A percentile compares a stretch with the other conserved stretches of the same genome.
Conservation (phyloP, 148 eudicot species). For the Mesembryanthemum crystallinum region DNA sequence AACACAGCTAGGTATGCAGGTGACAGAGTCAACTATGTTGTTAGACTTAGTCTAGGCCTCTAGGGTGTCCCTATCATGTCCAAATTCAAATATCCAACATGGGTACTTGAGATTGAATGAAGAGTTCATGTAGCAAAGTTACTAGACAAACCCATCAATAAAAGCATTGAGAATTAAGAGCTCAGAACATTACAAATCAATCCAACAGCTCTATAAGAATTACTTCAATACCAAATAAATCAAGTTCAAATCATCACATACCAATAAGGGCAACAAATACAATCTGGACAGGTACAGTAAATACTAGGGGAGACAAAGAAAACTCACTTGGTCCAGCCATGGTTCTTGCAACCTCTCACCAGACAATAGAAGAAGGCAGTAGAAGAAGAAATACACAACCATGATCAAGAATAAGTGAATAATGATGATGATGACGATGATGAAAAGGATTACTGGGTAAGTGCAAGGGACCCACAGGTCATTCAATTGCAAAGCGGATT, state of each 20-base stretch:
- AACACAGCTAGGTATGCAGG: too few species aligned
- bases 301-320: background rate
- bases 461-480: slow-evolving; percentile 57
- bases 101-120: too few species aligned
- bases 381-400: slow-evolving; percentile 34
- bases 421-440: slow-evolving; percentile 25
- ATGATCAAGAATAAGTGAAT: slow-evolving; percentile 34
- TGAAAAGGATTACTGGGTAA: slow-evolving; percentile 35
- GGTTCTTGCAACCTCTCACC: slow-evolving; percentile 30
- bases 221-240: background rate
- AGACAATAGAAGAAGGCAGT: slow-evolving; percentile 24
- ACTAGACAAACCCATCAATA: slow-evolving; percentile 5
- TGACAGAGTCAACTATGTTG: too few species aligned
- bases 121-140: background rate
- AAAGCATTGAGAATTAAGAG: background rate
- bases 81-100: too few species aligned
- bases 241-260: background rate
- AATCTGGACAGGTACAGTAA: background rate
- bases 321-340: slow-evolving; percentile 49
- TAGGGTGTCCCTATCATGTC: too few species aligned
- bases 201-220: background rate
- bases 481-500: slow-evolving; percentile 17
- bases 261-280: slow-evolving; percentile 7
- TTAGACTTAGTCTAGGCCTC: too few species aligned
- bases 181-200: background rate